These are phyloP conservation scores for Aureobasidium vineae DNA, from an alignment of 2,329 filamentous ascomycete species.

Conservation along the genomic window DNA sequence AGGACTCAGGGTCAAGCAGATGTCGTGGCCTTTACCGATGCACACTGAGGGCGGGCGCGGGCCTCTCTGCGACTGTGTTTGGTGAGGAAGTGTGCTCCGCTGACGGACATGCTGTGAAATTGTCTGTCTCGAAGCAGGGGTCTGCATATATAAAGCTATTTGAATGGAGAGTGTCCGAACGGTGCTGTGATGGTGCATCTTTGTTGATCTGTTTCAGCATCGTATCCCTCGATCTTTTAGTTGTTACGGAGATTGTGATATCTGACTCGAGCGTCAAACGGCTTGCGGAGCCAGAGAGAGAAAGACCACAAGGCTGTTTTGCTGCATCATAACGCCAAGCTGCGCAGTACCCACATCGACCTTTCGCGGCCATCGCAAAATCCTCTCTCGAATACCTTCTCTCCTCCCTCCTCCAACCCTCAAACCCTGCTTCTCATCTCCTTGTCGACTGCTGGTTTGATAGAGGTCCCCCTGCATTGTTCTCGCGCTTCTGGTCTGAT, in stretches of 20 bases:
- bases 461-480: slow-evolving; percentile 9
- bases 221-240: not conserved
- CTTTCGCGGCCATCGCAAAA: slow-evolving; percentile 12
- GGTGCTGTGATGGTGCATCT: not conserved
- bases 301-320: slow-evolving; percentile 19
- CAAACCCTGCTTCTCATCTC: not conserved
- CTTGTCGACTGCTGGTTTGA: slow-evolving; percentile 17
- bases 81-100: slow-evolving; percentile 4
- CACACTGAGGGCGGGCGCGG: slow-evolving; percentile 1
- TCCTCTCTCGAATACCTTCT: slow-evolving; percentile 15
- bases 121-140: slow-evolving; percentile 2
- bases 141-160: not conserved
- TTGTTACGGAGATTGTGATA: slow-evolving; percentile 5
- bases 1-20: slow-evolving; percentile 8
- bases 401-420: slow-evolving; percentile 5
- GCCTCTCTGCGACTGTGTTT: slow-evolving; percentile 11
- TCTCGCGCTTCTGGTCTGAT: slow-evolving; percentile 11
- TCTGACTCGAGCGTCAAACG: slow-evolving; percentile 1
- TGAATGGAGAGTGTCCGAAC: not conserved
- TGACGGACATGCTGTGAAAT: not conserved
- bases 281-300: not conserved
- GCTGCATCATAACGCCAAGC: slow-evolving; percentile 23
- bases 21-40: slow-evolving; percentile 15
- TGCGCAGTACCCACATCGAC: not conserved
- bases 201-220: slow-evolving; percentile 9